Evolutionary conservation across 75 land plant genomes (phyloP).

Genomic region (Adiantum capillusveneris): DNA sequence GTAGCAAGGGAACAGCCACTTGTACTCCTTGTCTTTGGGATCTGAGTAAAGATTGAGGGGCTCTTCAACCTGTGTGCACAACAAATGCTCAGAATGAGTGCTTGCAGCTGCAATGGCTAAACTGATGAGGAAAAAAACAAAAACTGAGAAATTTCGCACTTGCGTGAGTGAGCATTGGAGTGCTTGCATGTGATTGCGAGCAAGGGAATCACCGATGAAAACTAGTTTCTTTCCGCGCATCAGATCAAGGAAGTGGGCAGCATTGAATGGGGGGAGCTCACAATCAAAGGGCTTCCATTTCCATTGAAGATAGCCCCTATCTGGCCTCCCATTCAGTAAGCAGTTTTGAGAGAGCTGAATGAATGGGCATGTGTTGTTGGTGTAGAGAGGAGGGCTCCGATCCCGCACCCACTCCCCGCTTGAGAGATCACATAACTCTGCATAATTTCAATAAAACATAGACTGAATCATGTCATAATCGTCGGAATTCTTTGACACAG

Average conservation of each 20-base stretch:
- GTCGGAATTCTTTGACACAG: too few species aligned
- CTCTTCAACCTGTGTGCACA: neutral
- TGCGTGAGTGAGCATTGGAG: conserved; percentile 83
- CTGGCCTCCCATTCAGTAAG: conserved; percentile 88
- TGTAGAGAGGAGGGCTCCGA: conserved; percentile 51
- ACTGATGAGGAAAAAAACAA: neutral
- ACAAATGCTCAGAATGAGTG: neutral
- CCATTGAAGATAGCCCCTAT: conserved; percentile 67
- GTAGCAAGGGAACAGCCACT: conserved; percentile 52
- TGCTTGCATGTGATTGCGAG: conserved; percentile 73
- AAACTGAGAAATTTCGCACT: conserved; percentile 18
- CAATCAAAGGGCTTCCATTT: conserved; percentile 78
- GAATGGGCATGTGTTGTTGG: conserved; percentile 61
- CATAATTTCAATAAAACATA: conserved; percentile 7
- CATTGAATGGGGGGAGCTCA: conserved; percentile 68
- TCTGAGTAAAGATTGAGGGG: neutral
- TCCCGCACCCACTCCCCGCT: conserved; percentile 69
- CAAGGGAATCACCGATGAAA: conserved; percentile 60
- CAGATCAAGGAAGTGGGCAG: conserved; percentile 57
- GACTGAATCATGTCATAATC: too few species aligned
- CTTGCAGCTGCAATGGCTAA: too few species aligned
- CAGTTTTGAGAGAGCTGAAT: conserved; percentile 73
- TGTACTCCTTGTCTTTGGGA: neutral
- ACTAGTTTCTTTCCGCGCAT: conserved; percentile 84
- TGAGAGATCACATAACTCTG: conserved; percentile 61